Evolutionary conservation across 176 grass and related monocot genomes (phyloP).

Genomic region (Guadua angustifolia): DNA sequence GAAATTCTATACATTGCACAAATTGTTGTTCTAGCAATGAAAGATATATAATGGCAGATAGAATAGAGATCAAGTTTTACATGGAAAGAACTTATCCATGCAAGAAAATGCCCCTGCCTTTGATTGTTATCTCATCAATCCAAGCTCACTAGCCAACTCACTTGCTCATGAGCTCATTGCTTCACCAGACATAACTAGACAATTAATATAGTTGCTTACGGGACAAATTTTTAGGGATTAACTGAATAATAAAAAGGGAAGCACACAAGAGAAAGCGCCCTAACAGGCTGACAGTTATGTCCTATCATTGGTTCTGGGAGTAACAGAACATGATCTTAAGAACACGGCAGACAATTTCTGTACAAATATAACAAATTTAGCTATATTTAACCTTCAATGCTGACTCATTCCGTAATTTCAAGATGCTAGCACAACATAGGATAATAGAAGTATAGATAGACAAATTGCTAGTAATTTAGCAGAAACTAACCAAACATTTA

Average conservation of each 20-base stretch:
- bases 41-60: constrained; percentile 2
- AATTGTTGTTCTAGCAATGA: constrained; percentile 23
- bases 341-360: background rate
- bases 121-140: background rate
- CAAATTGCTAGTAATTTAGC: background rate
- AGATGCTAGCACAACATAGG: background rate
- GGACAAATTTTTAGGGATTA: background rate
- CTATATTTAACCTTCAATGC: background rate
- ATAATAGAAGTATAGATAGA: background rate
- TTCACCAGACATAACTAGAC: background rate
- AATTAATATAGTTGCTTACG: background rate
- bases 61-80: background rate
- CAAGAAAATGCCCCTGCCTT: background rate
- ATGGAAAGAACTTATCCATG: background rate
- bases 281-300: background rate
- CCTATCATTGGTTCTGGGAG: background rate
- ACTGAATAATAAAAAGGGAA: background rate
- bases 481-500: background rate
- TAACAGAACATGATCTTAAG: background rate
- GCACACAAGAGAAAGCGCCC: background rate
- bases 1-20: constrained; percentile 9
- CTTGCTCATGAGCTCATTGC: background rate
- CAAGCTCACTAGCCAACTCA: background rate
- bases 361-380: background rate
- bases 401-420: background rate